Evolutionary conservation across 176 grass and related monocot genomes (phyloP).

Genomic region (Aechmea fasciata): DNA sequence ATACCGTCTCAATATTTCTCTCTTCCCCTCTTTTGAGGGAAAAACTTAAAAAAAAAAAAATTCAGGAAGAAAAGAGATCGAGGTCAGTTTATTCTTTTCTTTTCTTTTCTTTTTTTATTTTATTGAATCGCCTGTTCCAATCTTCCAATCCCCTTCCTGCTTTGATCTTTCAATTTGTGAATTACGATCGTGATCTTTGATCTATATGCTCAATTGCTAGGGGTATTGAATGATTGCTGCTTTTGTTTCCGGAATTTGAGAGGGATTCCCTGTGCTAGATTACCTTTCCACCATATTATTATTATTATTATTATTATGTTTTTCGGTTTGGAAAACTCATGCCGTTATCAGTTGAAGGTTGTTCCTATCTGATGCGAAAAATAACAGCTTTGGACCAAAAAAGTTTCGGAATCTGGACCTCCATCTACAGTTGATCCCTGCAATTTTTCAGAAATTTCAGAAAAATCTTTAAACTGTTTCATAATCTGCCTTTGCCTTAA

Average conservation of each 20-base stretch:
- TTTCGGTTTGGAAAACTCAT: not conserved
- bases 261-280: not conserved
- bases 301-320: no score
- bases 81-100: not conserved
- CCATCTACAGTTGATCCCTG: not conserved
- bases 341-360: not conserved
- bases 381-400: not conserved
- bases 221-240: not conserved
- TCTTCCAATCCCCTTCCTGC: not conserved
- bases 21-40: not conserved
- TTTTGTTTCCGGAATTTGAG: not conserved
- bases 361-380: not conserved
- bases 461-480: not conserved
- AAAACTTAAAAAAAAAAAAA: no score
- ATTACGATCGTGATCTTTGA: not conserved
- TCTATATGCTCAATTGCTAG: not conserved
- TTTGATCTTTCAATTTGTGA: not conserved
- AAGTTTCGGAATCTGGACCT: not conserved
- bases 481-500: no score
- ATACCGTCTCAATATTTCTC: not conserved
- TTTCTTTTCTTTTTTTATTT: no score
- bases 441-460: not conserved
- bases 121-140: not conserved
- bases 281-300: no score
- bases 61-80: not conserved